Percentiles rank a stretch among this genome's conserved stretches.
These are phyloP conservation scores for Sphaerulina vaccinii DNA, from an alignment of 2,329 filamentous ascomycete genomes.

Conservation along the genomic window DNA sequence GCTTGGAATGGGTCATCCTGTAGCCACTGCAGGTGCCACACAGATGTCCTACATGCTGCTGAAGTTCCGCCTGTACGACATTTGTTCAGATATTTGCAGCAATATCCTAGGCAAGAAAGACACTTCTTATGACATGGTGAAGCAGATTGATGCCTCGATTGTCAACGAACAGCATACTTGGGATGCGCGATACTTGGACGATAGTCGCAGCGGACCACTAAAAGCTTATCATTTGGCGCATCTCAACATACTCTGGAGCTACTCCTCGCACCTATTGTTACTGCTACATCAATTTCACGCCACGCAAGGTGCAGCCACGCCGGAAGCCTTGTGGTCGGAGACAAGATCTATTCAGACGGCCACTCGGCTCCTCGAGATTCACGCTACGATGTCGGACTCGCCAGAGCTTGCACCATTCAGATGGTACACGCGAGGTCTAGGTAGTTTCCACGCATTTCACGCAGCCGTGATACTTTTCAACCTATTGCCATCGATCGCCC, in stretches of 20 bases:
- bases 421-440: constrained; percentile 6
- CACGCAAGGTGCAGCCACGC: not conserved
- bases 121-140: not conserved
- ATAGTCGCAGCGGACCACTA: not conserved
- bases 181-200: not conserved
- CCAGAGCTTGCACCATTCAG: not conserved
- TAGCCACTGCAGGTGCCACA: not conserved
- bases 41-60: constrained; percentile 6
- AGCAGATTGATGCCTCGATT: not conserved
- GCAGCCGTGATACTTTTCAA: not conserved
- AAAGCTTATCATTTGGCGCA: no score
- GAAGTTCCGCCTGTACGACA: constrained; percentile 5
- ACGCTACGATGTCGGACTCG: not conserved
- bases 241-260: constrained; percentile 1
- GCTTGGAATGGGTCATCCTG: not conserved
- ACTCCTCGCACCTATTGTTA: constrained; percentile 1
- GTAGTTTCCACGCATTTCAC: constrained; percentile 7
- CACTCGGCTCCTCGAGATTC: not conserved
- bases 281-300: not conserved
- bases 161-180: not conserved
- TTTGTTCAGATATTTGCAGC: constrained; percentile 4
- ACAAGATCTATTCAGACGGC: not conserved
- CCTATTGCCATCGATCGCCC: not conserved
- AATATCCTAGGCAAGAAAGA: not conserved
- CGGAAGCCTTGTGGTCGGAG: not conserved